These are phyloP conservation scores for Iberis pinnata DNA, from an alignment of 345 rosid species.

Conservation along the genomic window DNA sequence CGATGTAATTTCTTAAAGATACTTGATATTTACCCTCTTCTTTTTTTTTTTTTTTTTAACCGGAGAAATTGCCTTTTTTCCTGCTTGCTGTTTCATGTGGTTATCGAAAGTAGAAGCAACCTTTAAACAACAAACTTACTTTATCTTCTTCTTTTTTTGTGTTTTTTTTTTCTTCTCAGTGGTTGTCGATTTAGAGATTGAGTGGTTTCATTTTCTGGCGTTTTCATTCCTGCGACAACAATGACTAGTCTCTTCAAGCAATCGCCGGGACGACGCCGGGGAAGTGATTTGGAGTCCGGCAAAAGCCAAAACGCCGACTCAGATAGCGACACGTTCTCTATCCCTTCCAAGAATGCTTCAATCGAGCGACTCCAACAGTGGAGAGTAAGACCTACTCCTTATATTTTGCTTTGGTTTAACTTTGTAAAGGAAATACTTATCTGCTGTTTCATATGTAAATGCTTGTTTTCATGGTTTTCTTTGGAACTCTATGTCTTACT, in stretches of 20 bases:
- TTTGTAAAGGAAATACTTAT: no score
- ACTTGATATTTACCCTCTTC: conserved; percentile 10
- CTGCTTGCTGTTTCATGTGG: conserved; percentile 26
- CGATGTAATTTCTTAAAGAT: conserved; percentile 3
- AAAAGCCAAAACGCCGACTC: conserved; percentile 26
- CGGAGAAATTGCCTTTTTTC: background rate
- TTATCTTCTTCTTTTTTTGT: background rate
- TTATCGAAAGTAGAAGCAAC: conserved; percentile 32
- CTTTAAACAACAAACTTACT: conserved; percentile 17
- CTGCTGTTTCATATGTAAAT: background rate
- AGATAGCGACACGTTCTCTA: conserved; percentile 49
- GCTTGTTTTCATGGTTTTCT: background rate
- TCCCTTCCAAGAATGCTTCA: conserved; percentile 66
- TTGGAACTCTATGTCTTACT: background rate
- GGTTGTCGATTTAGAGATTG: conserved; percentile 18
- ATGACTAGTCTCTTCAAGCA: conserved; percentile 29
- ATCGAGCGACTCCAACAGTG: conserved; percentile 61
- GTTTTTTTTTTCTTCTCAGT: background rate
- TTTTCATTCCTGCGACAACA: conserved; percentile 42
- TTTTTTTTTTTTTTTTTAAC: no score
- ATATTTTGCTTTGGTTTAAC: background rate
- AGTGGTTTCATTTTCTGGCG: conserved; percentile 6
- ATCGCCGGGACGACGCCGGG: conserved; percentile 38
- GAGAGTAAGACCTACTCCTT: conserved; percentile 50
- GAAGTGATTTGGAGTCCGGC: conserved; percentile 49